Evolutionary conservation across 2,329 filamentous ascomycete species (phyloP), one percentile per base, ranked within the genome.

Genomic region (Phialemonium atrogriseum): DNA sequence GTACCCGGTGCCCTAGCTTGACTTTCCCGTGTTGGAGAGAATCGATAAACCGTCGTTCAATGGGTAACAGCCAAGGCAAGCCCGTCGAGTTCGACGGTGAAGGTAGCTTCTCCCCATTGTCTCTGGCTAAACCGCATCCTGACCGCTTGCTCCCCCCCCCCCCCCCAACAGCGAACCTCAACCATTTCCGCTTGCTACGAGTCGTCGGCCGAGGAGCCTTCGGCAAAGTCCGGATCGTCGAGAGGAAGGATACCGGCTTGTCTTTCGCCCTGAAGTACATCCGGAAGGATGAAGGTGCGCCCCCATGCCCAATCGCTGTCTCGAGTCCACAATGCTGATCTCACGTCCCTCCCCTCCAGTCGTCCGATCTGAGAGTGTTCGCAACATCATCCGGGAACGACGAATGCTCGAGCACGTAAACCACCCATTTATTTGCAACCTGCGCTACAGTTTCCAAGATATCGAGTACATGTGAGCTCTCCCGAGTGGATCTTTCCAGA

Each of bases 201-300:
- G 91, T 98, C 42, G 91, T 98, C 46, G 91, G 91, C 44, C 93
- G 94, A 59, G 91, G 91, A 50, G 91, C 91, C 35, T 98, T 98
- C 66, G 91, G 91, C 51, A 98, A 98, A 63, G 91, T 98, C 40
- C 83, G 91, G 51, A 98, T 98, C 46, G 91, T 98, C 52, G 91
- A 98, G 69, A 78, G 88, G 46, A 96, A 96, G 62, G 91, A 98
- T 55, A 94, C 87, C 2, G 81, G 80, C 35, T 64, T 96, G 49
- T 89, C 88, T 3, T 98, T 98, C 59, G 91, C 91, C 26, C 71
- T 98, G 43, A 98, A 98, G 61, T 96, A 96, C 59, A 96, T 96
- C 43, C 80, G 88, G 45, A 96, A 95, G 73, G 89, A 96, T 82
- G 89, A 96, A 76, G 84, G 87, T 88, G 52, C 40, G 77, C 6